phyloP scores from a whole-genome alignment of 768 basidiomycete genomes.

The Mycena latifolia region DNA sequence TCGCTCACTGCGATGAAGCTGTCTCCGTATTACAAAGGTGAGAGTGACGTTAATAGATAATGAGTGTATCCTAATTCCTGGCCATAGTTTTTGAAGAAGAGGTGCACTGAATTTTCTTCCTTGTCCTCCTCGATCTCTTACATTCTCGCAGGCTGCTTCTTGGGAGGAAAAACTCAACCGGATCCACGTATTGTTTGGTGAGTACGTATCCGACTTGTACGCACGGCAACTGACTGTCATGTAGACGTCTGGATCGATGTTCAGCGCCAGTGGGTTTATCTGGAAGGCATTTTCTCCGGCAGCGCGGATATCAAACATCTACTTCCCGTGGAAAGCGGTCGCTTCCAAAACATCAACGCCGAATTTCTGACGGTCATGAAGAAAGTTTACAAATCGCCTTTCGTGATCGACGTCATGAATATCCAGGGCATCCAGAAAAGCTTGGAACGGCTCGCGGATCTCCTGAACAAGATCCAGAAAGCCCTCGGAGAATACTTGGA shows the following conservation, averaged over 20 bases:
- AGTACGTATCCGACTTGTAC: slow-evolving; percentile 38
- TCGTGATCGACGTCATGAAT: slow-evolving; percentile 96
- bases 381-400: slow-evolving; percentile 99
- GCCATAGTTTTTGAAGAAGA: slow-evolving; percentile 88
- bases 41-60: slow-evolving; percentile 26
- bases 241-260: slow-evolving; percentile 99
- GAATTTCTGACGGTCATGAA: slow-evolving; percentile 99
- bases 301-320: slow-evolving; percentile 99
- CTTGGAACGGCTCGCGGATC: slow-evolving; percentile 94
- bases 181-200: slow-evolving; percentile 96
- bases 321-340: slow-evolving; percentile 95
- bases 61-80: slow-evolving; percentile 14
- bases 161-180: slow-evolving; percentile 99
- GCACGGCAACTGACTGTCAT: not conserved
- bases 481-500: slow-evolving; percentile 99
- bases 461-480: slow-evolving; percentile 98
- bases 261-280: slow-evolving; percentile 99
- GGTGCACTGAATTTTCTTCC: slow-evolving; percentile 49
- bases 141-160: slow-evolving; percentile 72
- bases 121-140: slow-evolving; percentile 26
- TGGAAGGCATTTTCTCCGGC: slow-evolving; percentile 99
- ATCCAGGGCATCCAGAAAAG: slow-evolving; percentile 97
- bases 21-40: slow-evolving; percentile 98
- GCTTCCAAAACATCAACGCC: slow-evolving; percentile 98
- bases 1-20: slow-evolving; percentile 97